Evolutionary conservation across 2,329 filamentous ascomycete genomes (phyloP), one percentile per base, ranked within the genome.

Genomic region (Stachybotrys elegans): DNA sequence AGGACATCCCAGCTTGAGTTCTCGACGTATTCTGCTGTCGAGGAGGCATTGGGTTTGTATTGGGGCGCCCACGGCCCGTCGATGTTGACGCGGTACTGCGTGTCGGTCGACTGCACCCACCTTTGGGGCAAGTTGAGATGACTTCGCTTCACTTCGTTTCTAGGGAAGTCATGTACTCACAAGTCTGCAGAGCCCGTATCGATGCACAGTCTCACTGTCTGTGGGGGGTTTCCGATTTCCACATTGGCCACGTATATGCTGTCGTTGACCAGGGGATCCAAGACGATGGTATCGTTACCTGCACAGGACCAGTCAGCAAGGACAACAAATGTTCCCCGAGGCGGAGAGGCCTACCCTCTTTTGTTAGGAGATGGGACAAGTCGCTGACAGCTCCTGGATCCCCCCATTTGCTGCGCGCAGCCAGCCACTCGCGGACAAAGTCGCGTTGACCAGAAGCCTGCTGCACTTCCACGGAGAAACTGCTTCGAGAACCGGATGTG

Each of bases 161-260:
- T 13, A 17, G 20, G 21, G 19, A 21, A 11, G 14, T 25, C 17
- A 13, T 7, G 17, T 9, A 80, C 84, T 77, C 76, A 93, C 83
- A 76, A 62, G 46, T 79, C 76, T 9, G 71, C 66, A 7, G 76
- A 79, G 11, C 75, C 76, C 3, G 74, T 78, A 50, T 78, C 75
- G 20, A 78, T 51, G n/a, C 74, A 68, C 34, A 78, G 55, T 38
- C 67, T 69, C 34, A 77, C 44, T 6, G 56, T 60, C 48, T 78
- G 74, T 1, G 70, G 65, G 0, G 75, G 75, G 13, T 62, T 71
- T 9, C 75, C 75, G 38, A 78, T 55, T 40, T 66, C 56, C 21
- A 74, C 53, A 22, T 73, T 65, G 22, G 68, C 62, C 21, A 72
- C 56, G 57, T 66, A 75, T 43, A 70, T 59, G 43, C 69, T 56